A percentile compares a stretch with the other conserved stretches of the same genome.
These are phyloP conservation scores for Ambrosiella xylebori DNA, from an alignment of 2,329 filamentous ascomycete species.

Conservation along the genomic window DNA sequence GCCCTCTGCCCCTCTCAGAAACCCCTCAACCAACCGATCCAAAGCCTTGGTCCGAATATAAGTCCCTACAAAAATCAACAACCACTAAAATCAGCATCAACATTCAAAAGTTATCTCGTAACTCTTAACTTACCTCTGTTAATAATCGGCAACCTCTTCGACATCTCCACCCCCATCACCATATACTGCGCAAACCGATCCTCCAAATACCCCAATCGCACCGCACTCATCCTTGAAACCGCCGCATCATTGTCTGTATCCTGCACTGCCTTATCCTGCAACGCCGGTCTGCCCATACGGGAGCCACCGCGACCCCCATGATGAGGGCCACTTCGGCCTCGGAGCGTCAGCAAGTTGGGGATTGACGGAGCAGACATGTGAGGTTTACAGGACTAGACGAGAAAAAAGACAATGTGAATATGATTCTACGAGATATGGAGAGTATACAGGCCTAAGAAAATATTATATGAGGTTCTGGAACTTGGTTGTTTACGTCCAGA, in stretches of 20 bases:
- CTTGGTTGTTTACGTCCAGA: too few species aligned
- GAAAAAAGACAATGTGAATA: too few species aligned
- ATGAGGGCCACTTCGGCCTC: constrained; percentile 20
- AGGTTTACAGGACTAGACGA: not conserved
- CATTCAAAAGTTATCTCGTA: not conserved
- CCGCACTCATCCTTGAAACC: constrained; percentile 73
- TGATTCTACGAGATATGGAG: too few species aligned
- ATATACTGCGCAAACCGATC: constrained; percentile 65
- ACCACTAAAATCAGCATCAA: not conserved
- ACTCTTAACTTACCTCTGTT: constrained; percentile 51
- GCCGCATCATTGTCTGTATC: constrained; percentile 85
- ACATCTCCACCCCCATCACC: constrained; percentile 30
- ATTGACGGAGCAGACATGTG: constrained; percentile 59
- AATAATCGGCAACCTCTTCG: constrained; percentile 71
- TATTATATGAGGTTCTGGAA: too few species aligned
- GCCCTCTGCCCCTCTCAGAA: constrained; percentile 34
- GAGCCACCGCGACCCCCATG: constrained; percentile 26
- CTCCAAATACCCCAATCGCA: constrained; percentile 66
- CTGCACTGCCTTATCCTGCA: constrained; percentile 62
- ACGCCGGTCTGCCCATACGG: constrained; percentile 19
- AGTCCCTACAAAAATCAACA: constrained; percentile 42
- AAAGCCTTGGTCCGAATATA: constrained; percentile 77
- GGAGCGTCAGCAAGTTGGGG: constrained; percentile 53
- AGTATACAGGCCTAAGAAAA: too few species aligned
- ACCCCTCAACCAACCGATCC: constrained; percentile 56